Evolutionary conservation across 768 basidiomycete species (phyloP), one percentile per base, ranked within the genome.

Genomic region (Termitomyces eurrhizus): DNA sequence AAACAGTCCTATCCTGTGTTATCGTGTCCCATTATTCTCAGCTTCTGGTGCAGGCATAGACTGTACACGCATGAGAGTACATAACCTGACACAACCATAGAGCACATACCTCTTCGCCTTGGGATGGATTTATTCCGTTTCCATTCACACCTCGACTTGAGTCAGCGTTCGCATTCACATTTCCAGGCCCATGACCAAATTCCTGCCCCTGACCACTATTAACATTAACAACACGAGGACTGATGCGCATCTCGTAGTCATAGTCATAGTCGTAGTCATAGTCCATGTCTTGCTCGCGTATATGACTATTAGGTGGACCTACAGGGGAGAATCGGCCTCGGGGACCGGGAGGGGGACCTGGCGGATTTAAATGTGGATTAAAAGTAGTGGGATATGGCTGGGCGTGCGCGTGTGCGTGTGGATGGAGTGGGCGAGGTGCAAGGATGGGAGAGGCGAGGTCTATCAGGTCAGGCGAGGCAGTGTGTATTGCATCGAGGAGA

Each of bases 401-500:
- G 2, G 55, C 29, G 32, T 44, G 24, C 0, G 39, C 24, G 14
- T 41, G 44, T 2, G 55, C 9, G 6, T 56, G 4, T 1, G 29
- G 4, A 5, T 39, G 57, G 13, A 52, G 50, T 4, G 14, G 48
- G 13, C 37, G 39, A 0, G 39, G n/a, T 5, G n/a, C n/a, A 39
- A 18, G 21, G 2, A 55, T 6, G n/a, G 65, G 63, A 2, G 63
- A 52, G 36, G 65, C 53, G 26, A 67, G 48, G 16, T 56, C 48
- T 24, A 61, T 46, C 11, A 68, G 60, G 1, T 63, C 58, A 13
- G 68, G 66, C 9, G 62, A 58, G 16, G 68, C 48, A 26, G 59
- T 16, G 62, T 65, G 52, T 4, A 77, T 71, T 16, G 76, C 72
- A 59, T 78, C 77, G 24, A 78, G 68, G 21, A 78, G 69, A 16